phyloP scores from a whole-genome alignment of 2,329 filamentous ascomycete species.

The Curvularia sp. region DNA sequence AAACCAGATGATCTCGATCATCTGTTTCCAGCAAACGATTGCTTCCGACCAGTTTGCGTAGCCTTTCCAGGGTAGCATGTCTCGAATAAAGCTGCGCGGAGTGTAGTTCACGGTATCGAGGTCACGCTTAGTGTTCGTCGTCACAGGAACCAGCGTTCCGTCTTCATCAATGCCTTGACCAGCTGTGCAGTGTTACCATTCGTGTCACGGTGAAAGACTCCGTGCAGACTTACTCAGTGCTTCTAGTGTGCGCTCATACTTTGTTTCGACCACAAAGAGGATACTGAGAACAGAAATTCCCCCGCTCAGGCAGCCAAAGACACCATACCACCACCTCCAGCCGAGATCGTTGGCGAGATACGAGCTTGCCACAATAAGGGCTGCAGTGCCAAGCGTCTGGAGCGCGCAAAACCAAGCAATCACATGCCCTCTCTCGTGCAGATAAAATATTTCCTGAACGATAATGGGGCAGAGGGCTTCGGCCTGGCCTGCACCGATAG shows the following conservation, averaged over 20 bases:
- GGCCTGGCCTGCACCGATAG: conserved; percentile 22
- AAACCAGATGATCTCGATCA: conserved; percentile 23
- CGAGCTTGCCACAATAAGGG: conserved; percentile 19
- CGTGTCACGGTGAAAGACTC: background rate
- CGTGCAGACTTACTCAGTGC: conserved; percentile 15
- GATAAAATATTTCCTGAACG: conserved; percentile 19
- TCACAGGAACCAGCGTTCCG: conserved; percentile 15
- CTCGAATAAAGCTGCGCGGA: conserved; percentile 14
- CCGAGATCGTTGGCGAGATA: conserved; percentile 20
- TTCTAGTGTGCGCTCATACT: conserved; percentile 18
- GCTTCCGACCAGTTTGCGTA: conserved; percentile 16
- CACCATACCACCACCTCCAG: conserved; percentile 25
- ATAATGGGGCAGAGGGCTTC: conserved; percentile 21
- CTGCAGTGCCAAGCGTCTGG: conserved; percentile 19
- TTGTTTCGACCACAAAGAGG: conserved; percentile 20
- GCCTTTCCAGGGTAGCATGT: conserved; percentile 22
- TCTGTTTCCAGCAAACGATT: conserved; percentile 21
- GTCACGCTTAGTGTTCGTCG: conserved; percentile 14
- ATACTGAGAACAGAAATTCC: conserved; percentile 17
- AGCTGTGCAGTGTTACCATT: conserved; percentile 5
- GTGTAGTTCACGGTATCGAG: conserved; percentile 16
- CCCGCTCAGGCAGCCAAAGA: conserved; percentile 16
- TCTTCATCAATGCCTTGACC: conserved; percentile 22
- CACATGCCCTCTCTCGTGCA: conserved; percentile 19
- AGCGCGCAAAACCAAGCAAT: conserved; percentile 23